Conservation (phyloP, 345 rosid genomes). For the Acer saccharum region DNA sequence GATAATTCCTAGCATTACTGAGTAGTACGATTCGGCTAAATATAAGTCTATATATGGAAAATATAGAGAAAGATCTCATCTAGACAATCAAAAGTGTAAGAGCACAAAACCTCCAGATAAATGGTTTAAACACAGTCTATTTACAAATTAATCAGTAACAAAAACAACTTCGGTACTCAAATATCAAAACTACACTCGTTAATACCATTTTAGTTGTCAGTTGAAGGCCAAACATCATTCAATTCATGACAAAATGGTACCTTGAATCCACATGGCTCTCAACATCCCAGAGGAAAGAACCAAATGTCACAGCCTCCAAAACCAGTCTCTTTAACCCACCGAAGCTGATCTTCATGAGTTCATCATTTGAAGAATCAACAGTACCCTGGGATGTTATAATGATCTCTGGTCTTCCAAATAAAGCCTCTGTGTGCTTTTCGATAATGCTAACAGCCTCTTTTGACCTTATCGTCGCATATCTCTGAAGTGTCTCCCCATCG, state of each 20-base stretch:
- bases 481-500: conserved; percentile 91
- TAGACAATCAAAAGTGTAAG: neutral
- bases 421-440: conserved; percentile 96
- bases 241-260: conserved; percentile 85
- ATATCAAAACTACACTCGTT: conserved; percentile 19
- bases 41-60: neutral
- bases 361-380: conserved; percentile 73
- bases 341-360: conserved; percentile 78
- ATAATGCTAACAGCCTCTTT: conserved; percentile 87
- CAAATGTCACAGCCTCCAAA: conserved; percentile 94
- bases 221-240: conserved; percentile 18
- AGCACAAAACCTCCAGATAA: neutral
- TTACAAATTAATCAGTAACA: conserved; percentile 9
- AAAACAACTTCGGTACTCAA: neutral
- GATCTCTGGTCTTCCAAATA: conserved; percentile 90
- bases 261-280: conserved; percentile 94
- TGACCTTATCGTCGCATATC: conserved; percentile 89
- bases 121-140: conserved; percentile 18
- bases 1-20: too few relatives aligned
- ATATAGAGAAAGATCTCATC: neutral
- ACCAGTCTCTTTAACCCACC: conserved; percentile 89
- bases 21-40: too few relatives aligned
- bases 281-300: conserved; percentile 97
- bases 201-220: conserved; percentile 21
- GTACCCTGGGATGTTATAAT: conserved; percentile 67